These are phyloP conservation scores for Liquidambar formosana DNA, from an alignment of 164 flowering plant genomes.

Conservation along the genomic window DNA sequence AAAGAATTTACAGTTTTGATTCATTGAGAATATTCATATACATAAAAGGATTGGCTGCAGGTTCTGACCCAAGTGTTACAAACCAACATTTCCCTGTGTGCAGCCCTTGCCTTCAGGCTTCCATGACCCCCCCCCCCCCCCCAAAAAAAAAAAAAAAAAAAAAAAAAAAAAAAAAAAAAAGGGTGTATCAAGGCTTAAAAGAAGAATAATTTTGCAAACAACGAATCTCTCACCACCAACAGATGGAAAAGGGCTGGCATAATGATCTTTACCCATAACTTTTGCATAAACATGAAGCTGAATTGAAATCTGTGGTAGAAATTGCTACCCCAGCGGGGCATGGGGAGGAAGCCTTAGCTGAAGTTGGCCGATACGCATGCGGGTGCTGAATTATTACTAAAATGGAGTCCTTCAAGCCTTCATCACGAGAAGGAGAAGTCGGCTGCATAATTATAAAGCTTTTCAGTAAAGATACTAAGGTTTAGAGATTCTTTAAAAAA, in stretches of 20 bases:
- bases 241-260: not conserved
- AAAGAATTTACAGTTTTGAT: not conserved
- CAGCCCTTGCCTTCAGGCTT: not conserved
- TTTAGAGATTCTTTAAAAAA: too few relatives aligned
- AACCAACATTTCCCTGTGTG: not conserved
- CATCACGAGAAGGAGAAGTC: slow-evolving; percentile 28
- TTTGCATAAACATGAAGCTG: not conserved
- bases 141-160: too few relatives aligned
- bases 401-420: slow-evolving; percentile 33
- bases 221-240: not conserved
- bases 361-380: slow-evolving; percentile 18
- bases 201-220: not conserved
- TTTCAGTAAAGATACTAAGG: too few relatives aligned
- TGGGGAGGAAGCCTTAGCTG: slow-evolving; percentile 1
- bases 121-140: too few relatives aligned
- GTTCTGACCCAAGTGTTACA: not conserved
- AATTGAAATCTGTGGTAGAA: not conserved
- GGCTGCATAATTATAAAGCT: slow-evolving; percentile 46
- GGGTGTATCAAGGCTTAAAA: not conserved
- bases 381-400: slow-evolving; percentile 62
- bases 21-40: not conserved
- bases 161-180: too few relatives aligned
- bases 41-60: not conserved
- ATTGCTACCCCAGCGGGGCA: not conserved
- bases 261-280: not conserved